These are phyloP conservation scores for Nakazawaea ishiwadae DNA, from an alignment of 805 yeast species.

Conservation along the genomic window DNA sequence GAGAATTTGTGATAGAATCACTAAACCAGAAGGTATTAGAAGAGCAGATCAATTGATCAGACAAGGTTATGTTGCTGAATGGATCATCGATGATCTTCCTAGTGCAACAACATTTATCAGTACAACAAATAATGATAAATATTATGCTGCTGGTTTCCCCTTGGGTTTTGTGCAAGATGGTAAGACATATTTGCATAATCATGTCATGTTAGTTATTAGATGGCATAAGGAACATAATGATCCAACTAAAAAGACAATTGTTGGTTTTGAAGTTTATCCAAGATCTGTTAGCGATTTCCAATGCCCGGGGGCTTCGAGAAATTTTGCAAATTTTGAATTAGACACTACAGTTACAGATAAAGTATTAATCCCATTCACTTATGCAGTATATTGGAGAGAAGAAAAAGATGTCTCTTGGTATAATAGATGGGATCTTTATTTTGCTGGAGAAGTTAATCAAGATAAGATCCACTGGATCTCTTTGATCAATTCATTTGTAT, in stretches of 20 bases:
- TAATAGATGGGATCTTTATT: slow-evolving; percentile 70
- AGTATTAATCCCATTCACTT: slow-evolving; percentile 67
- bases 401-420: slow-evolving; percentile 61
- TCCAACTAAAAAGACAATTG: slow-evolving; percentile 48
- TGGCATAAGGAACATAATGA: slow-evolving; percentile 49
- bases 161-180: slow-evolving; percentile 64
- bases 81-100: slow-evolving; percentile 81
- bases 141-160: slow-evolving; percentile 85
- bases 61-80: slow-evolving; percentile 72
- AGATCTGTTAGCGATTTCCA: slow-evolving; percentile 61
- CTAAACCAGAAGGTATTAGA: slow-evolving; percentile 43
- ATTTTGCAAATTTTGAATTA: slow-evolving; percentile 53
- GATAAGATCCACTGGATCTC: slow-evolving; percentile 74
- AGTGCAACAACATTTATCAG: slow-evolving; percentile 81
- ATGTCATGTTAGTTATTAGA: slow-evolving; percentile 74
- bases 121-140: slow-evolving; percentile 48
- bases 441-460: slow-evolving; percentile 45
- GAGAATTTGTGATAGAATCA: slow-evolving; percentile 62
- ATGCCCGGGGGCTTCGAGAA: slow-evolving; percentile 73
- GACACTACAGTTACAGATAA: slow-evolving; percentile 34
- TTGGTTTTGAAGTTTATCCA: slow-evolving; percentile 89
- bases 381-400: slow-evolving; percentile 86
- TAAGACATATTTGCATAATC: slow-evolving; percentile 68
- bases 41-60: slow-evolving; percentile 59
- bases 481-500: slow-evolving; percentile 62